Evolutionary conservation across 305 asterid genomes (phyloP), one percentile per base, ranked within the genome.

Genomic region (Fraxinus dipetala): DNA sequence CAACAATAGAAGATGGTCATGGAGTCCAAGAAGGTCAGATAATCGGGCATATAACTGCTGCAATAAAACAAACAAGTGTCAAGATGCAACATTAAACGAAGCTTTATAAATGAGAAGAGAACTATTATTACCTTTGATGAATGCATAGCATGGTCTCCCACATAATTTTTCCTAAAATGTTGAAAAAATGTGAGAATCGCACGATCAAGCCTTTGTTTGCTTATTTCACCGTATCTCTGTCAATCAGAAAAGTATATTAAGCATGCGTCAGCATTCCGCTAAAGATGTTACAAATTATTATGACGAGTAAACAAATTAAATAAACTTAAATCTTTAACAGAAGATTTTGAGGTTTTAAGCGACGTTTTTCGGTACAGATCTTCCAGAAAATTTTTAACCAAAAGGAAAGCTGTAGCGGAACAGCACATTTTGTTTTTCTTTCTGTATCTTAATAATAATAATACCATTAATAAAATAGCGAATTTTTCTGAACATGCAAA

Each of bases 131-230:
- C 99, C 98, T 96, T 96, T 65, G 99, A 94, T 30, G 99, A 93
- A 87, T 94, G 98, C 94, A 96, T 93, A 72, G 99, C 98, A 85
- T 96, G 98, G 85, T 96, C 98, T 76, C 98, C 99, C 76, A 96
- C 98, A 83, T 96, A 94, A 59, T 95, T 90, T 87, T 90, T 96
- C 87, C 98, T 93, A 75, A 96, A 94, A 86, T 88, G 90, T 86
- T 94, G 99, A 85, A 96, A 96, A 87, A 96, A 96, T 14, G 93
- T 87, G 77, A 96, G 97, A 87, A 96, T 92, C 82, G 99, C 98
- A 48, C 97, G 92, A 89, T 96, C 99, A 84, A 96, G 98, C 80
- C 99, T 91, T 83, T 94, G 99, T 82, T 94, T 96, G 93, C 95
- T 96, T 63, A 92, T 48, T 84, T 94, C 98, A 76, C 93, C 87